Conservation (phyloP, 2,329 filamentous ascomycete species). For the Drechslera avenae region DNA sequence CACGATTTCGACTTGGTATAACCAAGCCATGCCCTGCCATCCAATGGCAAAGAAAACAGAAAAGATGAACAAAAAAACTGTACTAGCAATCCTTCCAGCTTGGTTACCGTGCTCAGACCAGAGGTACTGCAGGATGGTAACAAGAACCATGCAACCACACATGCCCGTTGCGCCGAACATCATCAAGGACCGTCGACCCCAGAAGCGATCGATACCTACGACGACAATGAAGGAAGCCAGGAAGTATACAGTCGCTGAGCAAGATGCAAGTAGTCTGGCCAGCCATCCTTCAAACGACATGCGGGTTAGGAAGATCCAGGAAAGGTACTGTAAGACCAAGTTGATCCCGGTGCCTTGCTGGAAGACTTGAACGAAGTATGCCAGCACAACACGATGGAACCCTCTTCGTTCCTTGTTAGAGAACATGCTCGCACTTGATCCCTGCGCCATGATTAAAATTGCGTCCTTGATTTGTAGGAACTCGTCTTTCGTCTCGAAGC, state of each 20-base stretch:
- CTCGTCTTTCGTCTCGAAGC: slow-evolving; percentile 44
- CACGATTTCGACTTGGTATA: slow-evolving; percentile 75
- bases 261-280: slow-evolving; percentile 45
- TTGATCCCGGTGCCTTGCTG: slow-evolving; percentile 50
- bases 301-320: slow-evolving; percentile 58
- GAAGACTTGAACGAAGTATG: slow-evolving; percentile 51
- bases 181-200: slow-evolving; percentile 44
- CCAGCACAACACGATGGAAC: slow-evolving; percentile 50
- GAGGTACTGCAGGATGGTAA: slow-evolving; percentile 36
- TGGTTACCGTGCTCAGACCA: slow-evolving; percentile 24
- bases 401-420: slow-evolving; percentile 47
- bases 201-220: slow-evolving; percentile 45
- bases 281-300: slow-evolving; percentile 57
- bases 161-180: slow-evolving; percentile 45
- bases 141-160: slow-evolving; percentile 40
- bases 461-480: slow-evolving; percentile 48
- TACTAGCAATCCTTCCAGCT: slow-evolving; percentile 45
- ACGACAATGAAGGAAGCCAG: slow-evolving; percentile 46
- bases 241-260: slow-evolving; percentile 47
- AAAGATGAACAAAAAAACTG: slow-evolving; percentile 83
- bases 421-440: slow-evolving; percentile 27
- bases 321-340: slow-evolving; percentile 46
- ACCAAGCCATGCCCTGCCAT: slow-evolving; percentile 73
- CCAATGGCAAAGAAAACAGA: slow-evolving; percentile 90
- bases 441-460: slow-evolving; percentile 39